Evolutionary conservation across 331 rosid species (phyloP).

Genomic region (Malus hybrid): DNA sequence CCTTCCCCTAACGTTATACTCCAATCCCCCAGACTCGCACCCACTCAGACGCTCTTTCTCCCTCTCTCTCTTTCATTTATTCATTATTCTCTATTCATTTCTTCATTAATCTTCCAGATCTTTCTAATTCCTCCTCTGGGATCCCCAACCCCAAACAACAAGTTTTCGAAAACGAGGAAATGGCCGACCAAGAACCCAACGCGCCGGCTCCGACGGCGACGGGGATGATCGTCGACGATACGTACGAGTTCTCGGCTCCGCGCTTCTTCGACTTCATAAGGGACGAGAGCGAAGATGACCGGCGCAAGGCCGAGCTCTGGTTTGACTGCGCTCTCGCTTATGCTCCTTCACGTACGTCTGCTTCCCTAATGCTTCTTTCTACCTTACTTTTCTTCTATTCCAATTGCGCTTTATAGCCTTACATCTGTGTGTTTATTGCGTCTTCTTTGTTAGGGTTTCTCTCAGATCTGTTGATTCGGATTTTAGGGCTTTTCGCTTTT

Average conservation of each 20-base stretch:
- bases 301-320: constrained; percentile 70
- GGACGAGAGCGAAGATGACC: constrained; percentile 53
- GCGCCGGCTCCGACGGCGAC: neutral
- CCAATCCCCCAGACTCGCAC: neutral
- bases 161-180: neutral
- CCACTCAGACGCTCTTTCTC: neutral
- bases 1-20: neutral
- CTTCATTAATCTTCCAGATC: neutral
- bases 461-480: neutral
- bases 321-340: constrained; percentile 63
- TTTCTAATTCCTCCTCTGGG: neutral
- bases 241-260: constrained; percentile 80
- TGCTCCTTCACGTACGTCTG: constrained; percentile 83
- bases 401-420: neutral
- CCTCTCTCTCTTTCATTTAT: neutral
- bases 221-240: constrained; percentile 47
- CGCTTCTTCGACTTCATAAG: constrained; percentile 61
- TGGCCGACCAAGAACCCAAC: constrained; percentile 1
- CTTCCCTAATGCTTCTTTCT: neutral
- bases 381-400: neutral
- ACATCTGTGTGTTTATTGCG: neutral
- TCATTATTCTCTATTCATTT: neutral
- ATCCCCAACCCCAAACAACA: neutral
- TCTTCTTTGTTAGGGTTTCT: neutral
- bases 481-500: neutral